Conservation (phyloP, 2,329 filamentous ascomycete species). For the Fusarium pseudograminearum region DNA sequence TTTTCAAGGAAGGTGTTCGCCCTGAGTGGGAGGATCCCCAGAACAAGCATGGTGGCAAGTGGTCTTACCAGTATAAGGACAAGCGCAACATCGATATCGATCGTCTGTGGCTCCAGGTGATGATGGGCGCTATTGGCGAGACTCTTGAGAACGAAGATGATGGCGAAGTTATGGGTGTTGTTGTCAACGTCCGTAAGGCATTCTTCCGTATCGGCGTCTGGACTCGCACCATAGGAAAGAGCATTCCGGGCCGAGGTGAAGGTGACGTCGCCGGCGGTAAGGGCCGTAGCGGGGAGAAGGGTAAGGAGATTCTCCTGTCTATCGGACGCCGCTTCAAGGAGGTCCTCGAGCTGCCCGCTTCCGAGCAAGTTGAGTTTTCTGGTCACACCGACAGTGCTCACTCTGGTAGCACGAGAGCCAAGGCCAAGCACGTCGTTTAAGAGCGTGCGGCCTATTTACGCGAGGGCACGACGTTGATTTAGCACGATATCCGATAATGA, state of each 20-base stretch:
- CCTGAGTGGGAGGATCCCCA: conserved; percentile 98
- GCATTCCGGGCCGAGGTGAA: conserved; percentile 79
- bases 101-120: conserved; percentile 95
- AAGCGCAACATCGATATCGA: conserved; percentile 93
- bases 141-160: conserved; percentile 95
- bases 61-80: conserved; percentile 98
- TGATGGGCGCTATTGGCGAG: conserved; percentile 96
- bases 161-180: conserved; percentile 98
- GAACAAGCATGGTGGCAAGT: conserved; percentile 99
- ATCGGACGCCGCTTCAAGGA: conserved; percentile 96
- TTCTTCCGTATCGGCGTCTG: conserved; percentile 98
- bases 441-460: conserved; percentile 17
- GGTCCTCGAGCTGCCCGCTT: conserved; percentile 80
- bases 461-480: conserved; percentile 42
- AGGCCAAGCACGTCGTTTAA: conserved; percentile 92
- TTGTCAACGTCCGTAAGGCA: conserved; percentile 97
- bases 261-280: conserved; percentile 80
- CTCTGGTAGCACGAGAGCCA: conserved; percentile 92
- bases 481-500: conserved; percentile 47
- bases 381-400: conserved; percentile 96
- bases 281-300: conserved; percentile 82
- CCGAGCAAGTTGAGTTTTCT: conserved; percentile 90
- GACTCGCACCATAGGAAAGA: conserved; percentile 94
- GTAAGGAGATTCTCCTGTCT: conserved; percentile 82
- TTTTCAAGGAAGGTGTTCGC: conserved; percentile 97